Evolutionary conservation across 1,284 basidiomycete genomes (phyloP), one percentile per base, ranked within the genome.

Genomic region (Ceratobasidium sp.): DNA sequence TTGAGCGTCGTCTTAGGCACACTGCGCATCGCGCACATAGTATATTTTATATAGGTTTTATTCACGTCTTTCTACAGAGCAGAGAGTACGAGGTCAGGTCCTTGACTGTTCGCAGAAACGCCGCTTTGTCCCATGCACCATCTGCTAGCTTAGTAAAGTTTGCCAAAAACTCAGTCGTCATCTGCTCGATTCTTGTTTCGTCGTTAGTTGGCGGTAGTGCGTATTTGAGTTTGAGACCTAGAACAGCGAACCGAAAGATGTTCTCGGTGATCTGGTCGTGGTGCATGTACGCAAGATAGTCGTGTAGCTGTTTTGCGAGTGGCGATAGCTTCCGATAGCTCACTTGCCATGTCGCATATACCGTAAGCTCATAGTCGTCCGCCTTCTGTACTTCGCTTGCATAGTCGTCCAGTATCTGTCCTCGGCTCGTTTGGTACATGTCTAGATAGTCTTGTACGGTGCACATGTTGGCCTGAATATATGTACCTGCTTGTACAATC

Each of bases 401-500:
- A n/a, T 63, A 63, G 33, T 63, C 60, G 4, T 63, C 60, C 15
- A 63, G 26, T 40, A 63, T 40, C 15, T 63, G 60, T 10, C 60
- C 60, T 15, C 26, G 33, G 60, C 60, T 63, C 1, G 3, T 63
- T 3, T 3, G 39, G 60, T 63, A 63, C 33, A 63, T 63, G 1
- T 63, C 60, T 6, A 63, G 42, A 28, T 64, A 63, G 28, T 55
- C 49, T 1, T 28, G 18, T n/a, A 53, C 20, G 23, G 18, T 56
- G 23, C 58, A 70, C 40, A n/a, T 60, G 18, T 44, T 44, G 3
- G 42, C 10, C 18, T 15, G 56, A 12, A 72, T 72, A 20, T 72
- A 72, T 72, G 70, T 56, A 26, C 40, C 70, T 0, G 70, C 42
- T 56, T 72, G 70, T 1, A 49, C 42, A 40, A 72, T 72, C 13